phyloP scores from a whole-genome alignment of 345 rosid genomes.

The Pistacia vera region DNA sequence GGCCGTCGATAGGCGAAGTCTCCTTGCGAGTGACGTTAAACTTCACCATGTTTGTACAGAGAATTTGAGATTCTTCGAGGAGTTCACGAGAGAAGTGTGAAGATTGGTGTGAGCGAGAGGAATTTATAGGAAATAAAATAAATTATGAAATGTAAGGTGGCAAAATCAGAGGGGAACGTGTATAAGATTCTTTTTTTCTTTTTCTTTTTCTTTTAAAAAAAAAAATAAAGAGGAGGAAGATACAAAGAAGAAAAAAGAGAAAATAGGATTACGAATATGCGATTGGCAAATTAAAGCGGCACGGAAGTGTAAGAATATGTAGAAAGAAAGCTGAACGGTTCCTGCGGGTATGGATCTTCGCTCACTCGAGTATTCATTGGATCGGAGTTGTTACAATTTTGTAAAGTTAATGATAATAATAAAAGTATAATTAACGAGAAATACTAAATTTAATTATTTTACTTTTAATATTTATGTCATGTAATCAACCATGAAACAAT shows the following conservation, averaged over 20 bases:
- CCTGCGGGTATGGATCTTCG: neutral
- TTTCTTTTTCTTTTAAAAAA: too few species aligned
- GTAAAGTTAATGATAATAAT: too few species aligned
- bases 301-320: neutral
- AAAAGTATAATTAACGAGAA: too few species aligned
- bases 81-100: neutral
- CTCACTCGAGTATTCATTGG: neutral
- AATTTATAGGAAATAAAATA: neutral
- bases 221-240: neutral
- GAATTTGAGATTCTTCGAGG: too few species aligned
- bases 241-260: neutral
- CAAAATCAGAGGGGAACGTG: neutral
- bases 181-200: neutral
- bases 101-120: neutral
- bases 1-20: conserved; percentile 80
- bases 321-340: neutral
- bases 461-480: too few species aligned
- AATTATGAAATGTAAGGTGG: neutral
- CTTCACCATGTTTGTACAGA: conserved; percentile 40
- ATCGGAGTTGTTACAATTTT: too few species aligned
- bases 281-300: neutral
- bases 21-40: conserved; percentile 66
- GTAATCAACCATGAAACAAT: too few species aligned
- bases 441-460: too few species aligned
- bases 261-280: conserved; percentile 1